These are phyloP conservation scores for Mallotus nudiflorus DNA, from an alignment of 345 rosid genomes.

Conservation along the genomic window DNA sequence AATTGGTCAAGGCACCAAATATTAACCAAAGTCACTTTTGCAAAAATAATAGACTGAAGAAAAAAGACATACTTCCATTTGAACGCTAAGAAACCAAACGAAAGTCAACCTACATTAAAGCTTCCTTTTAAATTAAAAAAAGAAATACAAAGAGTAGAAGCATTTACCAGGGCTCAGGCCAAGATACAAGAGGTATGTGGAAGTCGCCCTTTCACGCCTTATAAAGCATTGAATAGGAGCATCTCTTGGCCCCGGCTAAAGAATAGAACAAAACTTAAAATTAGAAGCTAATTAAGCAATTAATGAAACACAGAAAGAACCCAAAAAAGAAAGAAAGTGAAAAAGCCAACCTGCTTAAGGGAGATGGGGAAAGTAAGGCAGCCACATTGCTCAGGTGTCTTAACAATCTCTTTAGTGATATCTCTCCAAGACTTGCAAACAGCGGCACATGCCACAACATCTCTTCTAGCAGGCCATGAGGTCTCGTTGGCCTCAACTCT, in stretches of 20 bases:
- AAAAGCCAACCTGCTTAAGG: slow-evolving; percentile 62
- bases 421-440: slow-evolving; percentile 89
- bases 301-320: background rate
- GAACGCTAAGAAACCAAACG: background rate
- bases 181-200: slow-evolving; percentile 65
- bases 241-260: slow-evolving; percentile 87
- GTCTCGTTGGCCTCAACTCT: slow-evolving; percentile 55
- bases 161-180: slow-evolving; percentile 83
- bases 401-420: slow-evolving; percentile 58
- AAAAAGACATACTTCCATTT: too few species aligned
- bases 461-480: slow-evolving; percentile 79
- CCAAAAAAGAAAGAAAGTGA: background rate
- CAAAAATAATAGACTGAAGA: background rate
- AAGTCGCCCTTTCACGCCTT: slow-evolving; percentile 69
- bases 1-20: background rate
- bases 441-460: slow-evolving; percentile 80
- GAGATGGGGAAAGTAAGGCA: slow-evolving; percentile 82
- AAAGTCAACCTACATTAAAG: background rate
- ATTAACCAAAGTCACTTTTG: background rate
- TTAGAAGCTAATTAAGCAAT: background rate
- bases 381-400: slow-evolving; percentile 67
- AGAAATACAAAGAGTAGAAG: background rate
- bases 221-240: slow-evolving; percentile 85
- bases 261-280: slow-evolving; percentile 2
- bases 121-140: too few species aligned